Base-by-base conservation (phyloP, 495 filamentous ascomycete species). In the Recurvomyces mirabilis region DNA sequence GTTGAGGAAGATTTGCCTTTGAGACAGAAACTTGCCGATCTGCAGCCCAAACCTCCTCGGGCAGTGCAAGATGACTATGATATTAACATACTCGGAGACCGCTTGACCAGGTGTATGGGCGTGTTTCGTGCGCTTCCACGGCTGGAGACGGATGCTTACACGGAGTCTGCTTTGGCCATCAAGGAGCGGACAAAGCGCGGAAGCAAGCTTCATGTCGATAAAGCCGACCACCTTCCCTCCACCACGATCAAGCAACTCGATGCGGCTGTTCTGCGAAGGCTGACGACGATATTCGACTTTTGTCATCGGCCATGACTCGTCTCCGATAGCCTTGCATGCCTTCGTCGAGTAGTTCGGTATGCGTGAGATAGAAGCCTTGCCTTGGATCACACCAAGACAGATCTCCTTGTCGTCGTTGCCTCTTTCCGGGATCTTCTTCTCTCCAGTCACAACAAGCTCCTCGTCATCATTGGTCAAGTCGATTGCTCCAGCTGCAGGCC, bases 21-120 rank as follows among this genome's bases (percentile, higher is more conserved):
- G 73, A 11, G 68, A 68, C 0, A 95, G 68, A 42, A 72, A 73
- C 34, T 64, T 74, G 2, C 83, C 91, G 30, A 94, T 69, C 4
- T 65, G 52, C 3, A 59, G 57, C 15, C 74, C 79, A 41, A 70
- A 70, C 49, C 77, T 80, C 12, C 77, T 68, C n/a, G 81, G 78
- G 0, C 85, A 87, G 54, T 93, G 94, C 1, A 96, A 53, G 54
- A 82, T 82, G 40, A 94, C 64, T 5, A 78, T 77, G 10, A 84
- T 65, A 10, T 65, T 65, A 35, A 80, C 75, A 2, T 65, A 50
- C 3, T 58, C 48, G 1, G 76, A 77, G 19, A 68, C 68, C 4
- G 63, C 59, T 0, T 70, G 65, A 38, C 81, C 75, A 3, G 73
- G 65, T 22, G 63, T 54, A 54, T 93, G 82, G n/a, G n/a, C n/a